Base-by-base conservation (phyloP, 2,329 filamentous ascomycete genomes). In the Pezicula radicicola region DNA sequence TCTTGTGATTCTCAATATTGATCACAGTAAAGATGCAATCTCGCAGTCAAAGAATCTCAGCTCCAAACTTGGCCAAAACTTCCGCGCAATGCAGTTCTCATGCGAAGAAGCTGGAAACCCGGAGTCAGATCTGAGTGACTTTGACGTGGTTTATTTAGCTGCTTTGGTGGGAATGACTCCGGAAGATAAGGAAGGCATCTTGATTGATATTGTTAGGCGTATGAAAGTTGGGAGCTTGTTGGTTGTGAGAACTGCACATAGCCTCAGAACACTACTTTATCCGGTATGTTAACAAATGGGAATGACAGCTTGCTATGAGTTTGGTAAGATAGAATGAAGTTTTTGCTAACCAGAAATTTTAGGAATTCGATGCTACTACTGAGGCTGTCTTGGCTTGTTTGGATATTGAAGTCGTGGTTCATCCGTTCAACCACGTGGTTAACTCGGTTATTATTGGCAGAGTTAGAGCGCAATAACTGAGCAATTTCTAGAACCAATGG, bases 121-220 rank as follows among this genome's bases (percentile, higher is more conserved):
- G 1, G 49, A 52, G 6, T 19, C 42, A 4, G 49, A 54, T 19
- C 49, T 76, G 53, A 51, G 48, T 0, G 51, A 53, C 0, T 75
- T 70, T 42, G 72, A 79, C 46, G 71, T 78, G 0, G 72, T 80
- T 0, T 79, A 74, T 56, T 59, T 80, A 4, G 77, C 77, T 3
- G 76, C 76, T 1, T 61, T 80, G 0, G 77, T 80, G 0, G 77
- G 77, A 0, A 61, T 63, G 10, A 66, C 68, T 1, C 69, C 72
- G n/a, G 35, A 48, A 0, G 63, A 72, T 1, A 80, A 80, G 58
- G 62, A 75, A 33, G 51, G 39, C 0, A 70, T 78, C 19, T 47
- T 79, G 2, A 49, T 56, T 6, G 58, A 57, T 1, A 56, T 79
- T 3, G 69, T 67, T 2, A 50, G 42, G 19, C 67, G 66, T 40